Evolutionary conservation across 2,329 filamentous ascomycete species (phyloP).

Genomic region (Delphinella strobiligena): DNA sequence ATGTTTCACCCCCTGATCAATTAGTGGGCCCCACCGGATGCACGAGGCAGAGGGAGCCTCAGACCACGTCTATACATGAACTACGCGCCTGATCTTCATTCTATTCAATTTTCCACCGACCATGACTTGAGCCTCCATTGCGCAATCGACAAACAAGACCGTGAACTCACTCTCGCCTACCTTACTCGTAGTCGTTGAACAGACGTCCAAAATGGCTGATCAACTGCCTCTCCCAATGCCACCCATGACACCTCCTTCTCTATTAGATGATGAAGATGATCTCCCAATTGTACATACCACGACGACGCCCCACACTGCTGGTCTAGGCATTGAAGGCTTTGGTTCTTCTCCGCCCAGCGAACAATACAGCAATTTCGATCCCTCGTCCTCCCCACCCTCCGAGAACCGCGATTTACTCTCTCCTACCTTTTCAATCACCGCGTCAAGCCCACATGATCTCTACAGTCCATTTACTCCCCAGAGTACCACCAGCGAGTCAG

Average conservation of each 20-base stretch:
- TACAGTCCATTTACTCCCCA: slow-evolving; percentile 22
- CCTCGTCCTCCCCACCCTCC: slow-evolving; percentile 5
- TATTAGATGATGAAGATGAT: slow-evolving; percentile 38
- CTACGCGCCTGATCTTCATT: no score
- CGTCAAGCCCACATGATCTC: slow-evolving; percentile 6
- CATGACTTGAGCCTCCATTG: no score
- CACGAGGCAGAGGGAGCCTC: no score
- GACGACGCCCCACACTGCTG: neutral
- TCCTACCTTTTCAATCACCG: slow-evolving; percentile 9
- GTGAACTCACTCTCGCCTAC: no score
- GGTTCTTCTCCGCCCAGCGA: slow-evolving; percentile 6
- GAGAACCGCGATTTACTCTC: slow-evolving; percentile 8
- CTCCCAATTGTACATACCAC: neutral
- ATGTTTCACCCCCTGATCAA: no score
- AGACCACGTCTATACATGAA: no score
- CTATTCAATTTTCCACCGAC: no score
- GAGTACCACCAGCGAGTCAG: slow-evolving; percentile 18
- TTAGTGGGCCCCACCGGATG: no score
- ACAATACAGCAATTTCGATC: slow-evolving; percentile 1
- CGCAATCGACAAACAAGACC: no score
- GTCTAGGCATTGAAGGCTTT: slow-evolving; percentile 14
- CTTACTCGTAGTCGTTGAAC: no score
- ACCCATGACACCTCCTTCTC: slow-evolving; percentile 53
- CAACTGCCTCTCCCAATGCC: slow-evolving; percentile 46
- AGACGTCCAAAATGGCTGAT: slow-evolving; percentile 49